These are phyloP conservation scores for Omphalotus olearius DNA, from an alignment of 1,284 basidiomycete species.

Conservation along the genomic window DNA sequence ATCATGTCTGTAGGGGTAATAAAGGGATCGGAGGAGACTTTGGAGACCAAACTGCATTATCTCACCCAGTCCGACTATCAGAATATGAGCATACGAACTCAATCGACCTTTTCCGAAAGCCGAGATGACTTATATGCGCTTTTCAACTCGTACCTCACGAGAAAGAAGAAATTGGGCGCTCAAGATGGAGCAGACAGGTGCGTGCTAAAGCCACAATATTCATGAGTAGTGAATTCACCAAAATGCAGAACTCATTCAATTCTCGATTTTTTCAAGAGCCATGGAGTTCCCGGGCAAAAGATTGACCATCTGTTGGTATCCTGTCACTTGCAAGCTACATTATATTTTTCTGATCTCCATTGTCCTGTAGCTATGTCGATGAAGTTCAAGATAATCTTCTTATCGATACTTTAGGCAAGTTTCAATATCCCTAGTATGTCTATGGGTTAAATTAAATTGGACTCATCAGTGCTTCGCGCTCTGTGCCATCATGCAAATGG, in stretches of 20 bases:
- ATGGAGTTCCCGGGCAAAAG: constrained; percentile 35
- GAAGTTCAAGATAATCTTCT: constrained; percentile 72
- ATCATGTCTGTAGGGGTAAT: constrained; percentile 48
- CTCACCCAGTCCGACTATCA: constrained; percentile 44
- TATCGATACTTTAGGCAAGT: constrained; percentile 58
- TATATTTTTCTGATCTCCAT: neutral
- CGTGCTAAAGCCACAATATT: constrained; percentile 6
- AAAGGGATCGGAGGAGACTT: constrained; percentile 56
- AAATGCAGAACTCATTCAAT: constrained; percentile 47
- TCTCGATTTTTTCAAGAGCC: constrained; percentile 31
- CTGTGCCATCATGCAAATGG: constrained; percentile 63
- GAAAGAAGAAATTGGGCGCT: constrained; percentile 41
- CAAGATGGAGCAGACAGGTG: constrained; percentile 64
- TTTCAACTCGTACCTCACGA: constrained; percentile 49
- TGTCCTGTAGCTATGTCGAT: constrained; percentile 56
- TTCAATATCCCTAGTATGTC: neutral
- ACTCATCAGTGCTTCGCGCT: constrained; percentile 48
- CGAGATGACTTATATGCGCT: constrained; percentile 49
- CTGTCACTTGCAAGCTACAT: neutral
- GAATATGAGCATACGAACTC: constrained; percentile 43
- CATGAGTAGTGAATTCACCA: constrained; percentile 11
- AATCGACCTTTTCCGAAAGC: constrained; percentile 50
- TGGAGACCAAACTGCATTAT: constrained; percentile 29
- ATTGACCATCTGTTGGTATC: constrained; percentile 54
- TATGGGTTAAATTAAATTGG: neutral